Evolutionary conservation across 129 eudicot genomes (phyloP).

Genomic region (Flaveria ramosissima): DNA sequence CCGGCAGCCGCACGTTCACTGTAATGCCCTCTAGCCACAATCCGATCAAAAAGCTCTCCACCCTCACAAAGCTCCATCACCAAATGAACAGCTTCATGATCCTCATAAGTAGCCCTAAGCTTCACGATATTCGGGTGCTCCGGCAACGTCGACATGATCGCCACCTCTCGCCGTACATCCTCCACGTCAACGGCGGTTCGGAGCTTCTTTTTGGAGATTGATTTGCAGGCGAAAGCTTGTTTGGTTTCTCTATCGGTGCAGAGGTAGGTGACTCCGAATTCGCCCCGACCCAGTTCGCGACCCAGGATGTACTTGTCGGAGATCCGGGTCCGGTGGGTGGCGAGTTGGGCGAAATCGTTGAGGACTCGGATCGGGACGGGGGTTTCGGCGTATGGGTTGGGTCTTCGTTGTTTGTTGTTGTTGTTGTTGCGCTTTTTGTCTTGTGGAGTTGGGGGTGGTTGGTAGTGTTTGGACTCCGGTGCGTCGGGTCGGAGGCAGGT

Average conservation of each 20-base stretch:
- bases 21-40: conserved; percentile 91
- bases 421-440: conserved; percentile 26
- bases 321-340: conserved; percentile 55
- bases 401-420: conserved; percentile 41
- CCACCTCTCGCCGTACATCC: conserved; percentile 91
- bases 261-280: conserved; percentile 85
- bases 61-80: conserved; percentile 99
- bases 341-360: conserved; percentile 55
- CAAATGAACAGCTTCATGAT: conserved; percentile 84
- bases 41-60: conserved; percentile 89
- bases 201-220: conserved; percentile 78
- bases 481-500: conserved; percentile 63
- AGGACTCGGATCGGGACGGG: conserved; percentile 73
- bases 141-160: conserved; percentile 89
- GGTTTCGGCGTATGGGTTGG: conserved; percentile 68
- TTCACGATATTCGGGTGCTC: conserved; percentile 79
- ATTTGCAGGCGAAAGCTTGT: conserved; percentile 76
- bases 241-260: conserved; percentile 88
- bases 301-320: conserved; percentile 82
- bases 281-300: conserved; percentile 92
- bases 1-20: conserved; percentile 93
- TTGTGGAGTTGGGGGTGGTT: conserved; percentile 33
- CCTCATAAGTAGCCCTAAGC: conserved; percentile 84
- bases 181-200: conserved; percentile 88
- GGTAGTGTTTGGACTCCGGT: conserved; percentile 31